A percentile compares a stretch with the other conserved stretches of the same genome.
Conservation (phyloP, 2,329 filamentous ascomycete genomes). For the Alternaria tenuissima region DNA sequence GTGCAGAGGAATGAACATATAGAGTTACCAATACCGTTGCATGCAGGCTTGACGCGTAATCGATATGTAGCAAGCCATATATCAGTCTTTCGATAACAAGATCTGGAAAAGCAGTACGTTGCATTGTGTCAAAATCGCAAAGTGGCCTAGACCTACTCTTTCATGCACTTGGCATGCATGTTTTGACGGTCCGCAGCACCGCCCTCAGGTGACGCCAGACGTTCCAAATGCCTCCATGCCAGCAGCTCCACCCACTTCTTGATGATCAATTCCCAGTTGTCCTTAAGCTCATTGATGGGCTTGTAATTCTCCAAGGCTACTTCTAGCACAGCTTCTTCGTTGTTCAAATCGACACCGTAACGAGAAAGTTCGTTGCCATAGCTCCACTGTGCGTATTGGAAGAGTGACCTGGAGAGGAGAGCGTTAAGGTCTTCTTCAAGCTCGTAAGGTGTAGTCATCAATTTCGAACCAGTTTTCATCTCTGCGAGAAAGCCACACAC, state of each 20-base stretch:
- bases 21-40: not conserved
- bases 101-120: not conserved
- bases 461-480: constrained; percentile 2
- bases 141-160: not conserved
- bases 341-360: not conserved
- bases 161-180: not conserved
- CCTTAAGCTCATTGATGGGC: constrained; percentile 2
- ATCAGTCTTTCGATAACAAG: not conserved
- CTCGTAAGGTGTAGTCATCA: constrained; percentile 11
- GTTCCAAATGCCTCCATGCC: constrained; percentile 21
- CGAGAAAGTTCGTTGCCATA: not conserved
- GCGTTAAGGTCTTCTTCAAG: constrained; percentile 10
- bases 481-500: constrained; percentile 2
- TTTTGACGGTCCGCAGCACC: constrained; percentile 8
- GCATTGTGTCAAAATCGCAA: not conserved
- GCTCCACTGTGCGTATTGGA: not conserved
- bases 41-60: not conserved
- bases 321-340: not conserved
- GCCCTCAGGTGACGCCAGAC: constrained; percentile 6
- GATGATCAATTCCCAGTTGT: constrained; percentile 12
- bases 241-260: constrained; percentile 15
- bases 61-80: not conserved
- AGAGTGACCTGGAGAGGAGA: not conserved
- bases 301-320: constrained; percentile 5
- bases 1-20: not conserved